Percentiles rank a stretch among this genome's conserved stretches.
Conservation (phyloP, 371 early-diverging fungal species). For the Mucor racemosus region DNA sequence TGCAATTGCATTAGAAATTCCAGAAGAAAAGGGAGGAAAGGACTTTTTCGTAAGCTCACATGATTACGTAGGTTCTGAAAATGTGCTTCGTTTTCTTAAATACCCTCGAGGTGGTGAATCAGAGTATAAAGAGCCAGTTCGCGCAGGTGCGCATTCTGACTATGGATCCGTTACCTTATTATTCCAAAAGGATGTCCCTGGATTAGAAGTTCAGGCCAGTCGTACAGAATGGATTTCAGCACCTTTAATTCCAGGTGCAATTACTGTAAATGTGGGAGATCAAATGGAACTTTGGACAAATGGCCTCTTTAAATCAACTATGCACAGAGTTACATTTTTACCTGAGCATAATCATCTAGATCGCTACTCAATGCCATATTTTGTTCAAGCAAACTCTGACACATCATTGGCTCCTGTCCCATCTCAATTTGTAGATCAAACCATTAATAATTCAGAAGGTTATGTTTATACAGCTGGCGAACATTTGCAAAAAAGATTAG, state of each 20-base stretch:
- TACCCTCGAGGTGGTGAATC: slow-evolving; percentile 60
- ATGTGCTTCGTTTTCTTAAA: slow-evolving; percentile 62
- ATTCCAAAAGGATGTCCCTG: slow-evolving; percentile 73
- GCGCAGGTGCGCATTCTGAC: slow-evolving; percentile 71
- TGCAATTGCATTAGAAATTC: slow-evolving; percentile 66
- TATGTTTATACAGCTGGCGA: slow-evolving; percentile 41
- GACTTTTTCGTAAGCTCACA: slow-evolving; percentile 60
- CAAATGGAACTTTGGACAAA: slow-evolving; percentile 70
- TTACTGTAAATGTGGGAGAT: slow-evolving; percentile 77
- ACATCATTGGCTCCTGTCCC: slow-evolving; percentile 51
- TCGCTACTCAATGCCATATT: slow-evolving; percentile 78
- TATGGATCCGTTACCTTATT: slow-evolving; percentile 77
- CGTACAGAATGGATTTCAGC: slow-evolving; percentile 69
- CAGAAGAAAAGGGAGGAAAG: slow-evolving; percentile 56
- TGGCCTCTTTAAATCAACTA: slow-evolving; percentile 70
- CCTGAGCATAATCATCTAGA: slow-evolving; percentile 60
- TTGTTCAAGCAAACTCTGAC: slow-evolving; percentile 65
- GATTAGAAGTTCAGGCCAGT: slow-evolving; percentile 66
- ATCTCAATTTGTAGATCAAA: slow-evolving; percentile 30
- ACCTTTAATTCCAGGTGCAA: slow-evolving; percentile 60
- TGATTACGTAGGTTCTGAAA: slow-evolving; percentile 51
- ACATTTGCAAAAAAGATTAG: too few species aligned
- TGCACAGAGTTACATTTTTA: slow-evolving; percentile 72
- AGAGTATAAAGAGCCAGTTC: slow-evolving; percentile 42
- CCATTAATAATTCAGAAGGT: slow-evolving; percentile 2